Percentiles rank a stretch among this genome's conserved stretches.
Evolutionary conservation across 306 rosid genomes (phyloP).

Genomic region (Arachis stenosperma): DNA sequence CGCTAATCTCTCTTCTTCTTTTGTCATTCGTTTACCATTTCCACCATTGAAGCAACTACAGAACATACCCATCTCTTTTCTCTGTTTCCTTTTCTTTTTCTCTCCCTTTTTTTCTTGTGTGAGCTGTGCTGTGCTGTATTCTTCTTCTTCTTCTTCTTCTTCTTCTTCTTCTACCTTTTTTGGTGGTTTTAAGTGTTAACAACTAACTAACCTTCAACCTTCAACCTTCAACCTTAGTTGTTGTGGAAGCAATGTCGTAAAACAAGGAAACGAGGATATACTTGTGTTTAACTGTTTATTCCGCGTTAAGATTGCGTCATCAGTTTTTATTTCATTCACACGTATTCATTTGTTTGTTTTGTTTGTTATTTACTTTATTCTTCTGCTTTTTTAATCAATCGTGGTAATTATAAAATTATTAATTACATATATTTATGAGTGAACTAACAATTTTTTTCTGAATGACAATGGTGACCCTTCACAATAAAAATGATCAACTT

Average conservation of each 20-base stretch:
- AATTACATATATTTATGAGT: no score
- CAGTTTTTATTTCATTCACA: not conserved
- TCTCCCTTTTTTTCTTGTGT: not conserved
- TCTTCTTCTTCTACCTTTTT: not conserved
- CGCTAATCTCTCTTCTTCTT: slow-evolving; percentile 78
- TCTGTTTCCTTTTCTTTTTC: not conserved
- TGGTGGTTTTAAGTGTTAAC: not conserved
- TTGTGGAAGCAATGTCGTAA: not conserved
- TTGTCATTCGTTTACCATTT: slow-evolving; percentile 54
- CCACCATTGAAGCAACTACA: slow-evolving; percentile 67
- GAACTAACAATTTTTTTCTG: no score
- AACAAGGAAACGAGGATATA: not conserved
- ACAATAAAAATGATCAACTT: no score
- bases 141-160: not conserved
- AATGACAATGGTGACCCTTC: no score
- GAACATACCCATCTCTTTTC: slow-evolving; percentile 63
- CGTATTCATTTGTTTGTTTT: no score
- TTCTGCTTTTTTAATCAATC: no score
- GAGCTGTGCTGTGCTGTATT: not conserved
- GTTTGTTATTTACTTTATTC: no score
- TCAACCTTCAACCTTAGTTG: not conserved
- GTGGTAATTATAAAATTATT: no score
- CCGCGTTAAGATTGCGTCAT: slow-evolving; percentile 2
- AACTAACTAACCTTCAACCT: not conserved
- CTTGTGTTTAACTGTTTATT: not conserved